Base-by-base conservation (phyloP, 164 flowering plant genomes). In the Nelumbo lutea region DNA sequence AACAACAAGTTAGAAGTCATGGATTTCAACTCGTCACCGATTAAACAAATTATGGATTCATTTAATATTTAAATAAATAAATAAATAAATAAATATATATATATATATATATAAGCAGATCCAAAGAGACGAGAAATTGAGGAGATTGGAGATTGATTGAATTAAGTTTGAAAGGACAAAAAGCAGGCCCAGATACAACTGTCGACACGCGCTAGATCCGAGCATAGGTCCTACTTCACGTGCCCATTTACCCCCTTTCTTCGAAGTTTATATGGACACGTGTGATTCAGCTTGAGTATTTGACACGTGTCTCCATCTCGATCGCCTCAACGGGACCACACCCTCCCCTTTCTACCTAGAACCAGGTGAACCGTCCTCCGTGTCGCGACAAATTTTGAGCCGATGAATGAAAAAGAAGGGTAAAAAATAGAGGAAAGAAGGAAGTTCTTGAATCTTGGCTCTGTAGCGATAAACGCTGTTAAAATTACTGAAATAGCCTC, bases 151-250 rank as follows among this genome's bases (percentile, higher is more conserved):
- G 9, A 6, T 8, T 1, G 53, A 3, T 50, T 50, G 53, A 8
- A 13, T 50, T 50, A 9, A 3, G 0, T n/a, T 43, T 43, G 50
- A 44, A 50, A 14, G 0, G 65, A 42, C 48, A 50, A 3, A 14
- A 50, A 44, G 27, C 1, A 13, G 13, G 47, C 39, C 41, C 61
- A 59, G 2, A 43, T 6, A 38, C 62, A 59, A 6, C 62, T 59
- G 62, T 9, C 27, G 27, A 27, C 42, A 39, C 3, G 48, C 58
- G 42, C 67, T 45, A 45, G 46, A 62, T 73, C 68, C 75, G 59
- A 73, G 59, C 1, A 9, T 0, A 71, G 75, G 67, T 59, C 71
- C 75, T 42, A 62, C 67, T 72, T 66, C 75, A 73, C 71, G 75
- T 73, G 75, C 71, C 27, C 4, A 62, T 63, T 62, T 15, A 59